Base-by-base conservation (phyloP, 495 filamentous ascomycete species). In the Penicillium bialowiezense region DNA sequence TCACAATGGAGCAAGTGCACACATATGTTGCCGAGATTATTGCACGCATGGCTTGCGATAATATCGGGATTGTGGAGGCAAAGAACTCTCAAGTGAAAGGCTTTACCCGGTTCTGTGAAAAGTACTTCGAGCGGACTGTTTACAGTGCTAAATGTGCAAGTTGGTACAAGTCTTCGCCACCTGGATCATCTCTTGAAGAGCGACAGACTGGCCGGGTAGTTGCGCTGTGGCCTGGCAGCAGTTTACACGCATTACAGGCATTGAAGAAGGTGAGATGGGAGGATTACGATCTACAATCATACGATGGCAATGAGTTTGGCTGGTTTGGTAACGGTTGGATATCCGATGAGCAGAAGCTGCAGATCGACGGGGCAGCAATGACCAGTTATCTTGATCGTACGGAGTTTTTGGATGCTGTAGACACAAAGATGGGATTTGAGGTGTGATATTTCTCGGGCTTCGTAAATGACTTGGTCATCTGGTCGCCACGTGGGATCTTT, bases 1-100 rank as follows among this genome's bases (percentile, higher is more conserved):
- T 72, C 31, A 48, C 72, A 34, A 62, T 77, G 6, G 80, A 81
- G 50, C 69, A 62, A 29, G 62, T 67, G 23, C 66, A 72, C 9
- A 76, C 79, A 41, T 81, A 82, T 53, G 72, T 82, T 57, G 63
- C 75, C 1, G 59, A 69, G 41, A 67, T 74, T 18, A 57, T 79
- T 19, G 53, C 62, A 17, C 76, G 76, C 50, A 71, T 75, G 44
- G 71, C 76, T 43, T 68, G 65, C 7, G 74, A 79, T 28, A 72
- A 73, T 40, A 75, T 80, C 50, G 59, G 67, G 21, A 31, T 64
- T 3, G 67, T 76, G 51, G 42, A 38, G 8, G 67, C 70, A 7
- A 69, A 66, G 26, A 52, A 41, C 28, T 68, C 71, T n/a, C 71
- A 70, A 3, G 68, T 77, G 6, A 50, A 59, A 13, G 67, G 66